These are phyloP conservation scores for Pseudogymnoascus destructans DNA, from an alignment of 2,329 filamentous ascomycete genomes.

Conservation along the genomic window DNA sequence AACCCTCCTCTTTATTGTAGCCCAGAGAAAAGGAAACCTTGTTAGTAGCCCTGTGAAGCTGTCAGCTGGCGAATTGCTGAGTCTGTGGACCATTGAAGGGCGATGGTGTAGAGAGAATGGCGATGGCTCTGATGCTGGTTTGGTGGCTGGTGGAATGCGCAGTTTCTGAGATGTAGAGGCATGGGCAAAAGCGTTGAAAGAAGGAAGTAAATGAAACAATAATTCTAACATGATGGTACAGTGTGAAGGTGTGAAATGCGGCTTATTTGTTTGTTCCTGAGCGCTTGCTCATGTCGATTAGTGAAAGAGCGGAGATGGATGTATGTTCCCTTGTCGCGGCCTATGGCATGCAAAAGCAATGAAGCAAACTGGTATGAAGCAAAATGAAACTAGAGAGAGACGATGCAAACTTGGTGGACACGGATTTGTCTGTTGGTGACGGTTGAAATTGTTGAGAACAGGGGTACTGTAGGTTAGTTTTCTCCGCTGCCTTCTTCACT, in stretches of 20 bases:
- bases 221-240: not conserved
- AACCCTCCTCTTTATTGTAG: not conserved
- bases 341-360: not conserved
- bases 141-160: not conserved
- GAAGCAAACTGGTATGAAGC: not conserved
- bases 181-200: not conserved
- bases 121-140: not conserved
- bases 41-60: not conserved
- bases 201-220: not conserved
- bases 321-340: not conserved
- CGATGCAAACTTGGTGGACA: not conserved
- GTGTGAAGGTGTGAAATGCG: not conserved
- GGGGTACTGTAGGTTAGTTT: not conserved
- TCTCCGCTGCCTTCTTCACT: not conserved
- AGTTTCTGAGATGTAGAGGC: not conserved
- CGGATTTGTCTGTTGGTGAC: not conserved
- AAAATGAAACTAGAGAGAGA: not conserved
- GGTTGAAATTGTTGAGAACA: not conserved
- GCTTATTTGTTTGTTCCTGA: not conserved
- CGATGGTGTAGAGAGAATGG: not conserved
- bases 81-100: not conserved
- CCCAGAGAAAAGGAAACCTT: not conserved
- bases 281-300: not conserved
- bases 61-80: not conserved
- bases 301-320: not conserved